A percentile compares a stretch with the other conserved stretches of the same genome.
These are phyloP conservation scores for Plasmodium malariae DNA, from an alignment of 169 alveolate species.

Conservation along the genomic window DNA sequence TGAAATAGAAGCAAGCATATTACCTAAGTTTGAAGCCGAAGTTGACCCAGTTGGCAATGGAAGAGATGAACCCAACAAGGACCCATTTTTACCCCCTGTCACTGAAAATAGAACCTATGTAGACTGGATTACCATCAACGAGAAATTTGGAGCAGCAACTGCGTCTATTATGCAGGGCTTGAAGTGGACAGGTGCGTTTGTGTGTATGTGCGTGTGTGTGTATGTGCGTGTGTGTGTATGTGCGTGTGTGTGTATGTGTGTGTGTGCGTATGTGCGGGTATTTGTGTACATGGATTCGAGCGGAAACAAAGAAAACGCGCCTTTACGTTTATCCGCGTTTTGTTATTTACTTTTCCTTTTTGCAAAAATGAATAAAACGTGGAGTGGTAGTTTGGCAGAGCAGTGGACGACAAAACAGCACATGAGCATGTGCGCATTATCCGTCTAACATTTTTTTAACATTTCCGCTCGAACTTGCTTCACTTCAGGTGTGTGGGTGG, in stretches of 20 bases:
- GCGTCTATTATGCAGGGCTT: slow-evolving; percentile 86
- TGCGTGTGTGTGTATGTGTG: neutral
- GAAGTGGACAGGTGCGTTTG: slow-evolving; percentile 80
- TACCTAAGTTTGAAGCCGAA: slow-evolving; percentile 89
- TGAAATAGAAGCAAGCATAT: slow-evolving; percentile 89
- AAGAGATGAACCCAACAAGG: slow-evolving; percentile 92
- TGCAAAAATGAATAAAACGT: too few species aligned
- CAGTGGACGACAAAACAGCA: too few species aligned
- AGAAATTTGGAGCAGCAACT: slow-evolving; percentile 86
- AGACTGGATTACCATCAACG: slow-evolving; percentile 92
- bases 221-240: neutral
- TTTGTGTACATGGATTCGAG: neutral
- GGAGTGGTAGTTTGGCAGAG: too few species aligned
- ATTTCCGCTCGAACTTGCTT: too few species aligned
- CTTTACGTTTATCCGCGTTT: neutral
- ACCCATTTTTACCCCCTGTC: slow-evolving; percentile 91
- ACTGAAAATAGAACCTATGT: slow-evolving; percentile 91
- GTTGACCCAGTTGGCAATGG: slow-evolving; percentile 92
- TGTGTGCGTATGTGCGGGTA: neutral
- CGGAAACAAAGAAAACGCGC: neutral
- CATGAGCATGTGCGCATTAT: too few species aligned
- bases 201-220: neutral
- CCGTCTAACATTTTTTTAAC: too few species aligned
- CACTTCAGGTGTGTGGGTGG: slow-evolving; percentile 66
- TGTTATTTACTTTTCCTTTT: too few species aligned